phyloP scores from a whole-genome alignment of 148 eudicot genomes.

The Persicaria tinctoria region DNA sequence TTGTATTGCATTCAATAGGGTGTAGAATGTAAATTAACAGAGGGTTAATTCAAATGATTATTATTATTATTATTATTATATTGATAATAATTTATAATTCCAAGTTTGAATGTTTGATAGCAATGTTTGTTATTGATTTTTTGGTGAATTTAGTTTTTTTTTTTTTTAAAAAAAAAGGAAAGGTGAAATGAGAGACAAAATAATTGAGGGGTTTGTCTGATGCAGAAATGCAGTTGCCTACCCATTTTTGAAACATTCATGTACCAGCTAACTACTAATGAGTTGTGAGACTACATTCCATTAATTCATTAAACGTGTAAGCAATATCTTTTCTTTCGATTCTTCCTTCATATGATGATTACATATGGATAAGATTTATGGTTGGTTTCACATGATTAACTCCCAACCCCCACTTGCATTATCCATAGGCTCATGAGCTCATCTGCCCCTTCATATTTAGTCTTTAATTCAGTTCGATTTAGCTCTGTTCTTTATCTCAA shows the following conservation, averaged over 20 bases:
- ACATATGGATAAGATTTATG: not conserved
- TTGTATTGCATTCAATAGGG: too few species aligned
- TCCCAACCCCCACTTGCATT: too few species aligned
- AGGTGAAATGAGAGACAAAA: not conserved
- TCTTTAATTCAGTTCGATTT: too few species aligned
- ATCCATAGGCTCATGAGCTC: too few species aligned
- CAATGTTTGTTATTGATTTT: not conserved
- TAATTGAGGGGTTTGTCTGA: conserved; percentile 1
- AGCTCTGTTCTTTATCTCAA: too few species aligned
- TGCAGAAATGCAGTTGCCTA: too few species aligned
- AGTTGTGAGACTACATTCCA: not conserved
- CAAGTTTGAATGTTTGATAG: not conserved
- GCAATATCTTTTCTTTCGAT: not conserved
- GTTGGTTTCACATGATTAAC: too few species aligned
- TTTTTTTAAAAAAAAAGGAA: too few species aligned
- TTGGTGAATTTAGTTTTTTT: not conserved
- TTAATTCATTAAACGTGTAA: not conserved
- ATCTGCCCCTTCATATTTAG: too few species aligned
- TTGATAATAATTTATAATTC: not conserved
- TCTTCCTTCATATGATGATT: conserved; percentile 4
- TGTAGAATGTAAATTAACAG: too few species aligned
- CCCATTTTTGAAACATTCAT: not conserved
- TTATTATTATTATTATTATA: too few species aligned
- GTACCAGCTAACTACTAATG: not conserved
- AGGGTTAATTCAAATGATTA: too few species aligned